Evolutionary conservation across 805 yeast species (phyloP).

Genomic region (Ogataea thermomethanolica): DNA sequence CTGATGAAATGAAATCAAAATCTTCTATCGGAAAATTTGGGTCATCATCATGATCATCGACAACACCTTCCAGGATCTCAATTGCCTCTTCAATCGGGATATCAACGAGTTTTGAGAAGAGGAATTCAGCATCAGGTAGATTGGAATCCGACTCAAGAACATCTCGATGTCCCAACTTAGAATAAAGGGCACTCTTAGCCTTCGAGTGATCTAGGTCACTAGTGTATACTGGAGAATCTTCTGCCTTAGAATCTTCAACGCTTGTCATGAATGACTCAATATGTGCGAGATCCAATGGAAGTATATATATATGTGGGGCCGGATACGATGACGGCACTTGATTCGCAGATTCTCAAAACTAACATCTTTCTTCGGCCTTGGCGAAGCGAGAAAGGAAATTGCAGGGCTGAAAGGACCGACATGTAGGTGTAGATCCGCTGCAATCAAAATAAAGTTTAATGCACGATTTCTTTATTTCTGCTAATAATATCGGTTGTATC

Average conservation of each 20-base stretch:
- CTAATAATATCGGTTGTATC: too few species aligned
- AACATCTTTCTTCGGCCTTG: too few species aligned
- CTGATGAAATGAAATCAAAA: slow-evolving; percentile 12
- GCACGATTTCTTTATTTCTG: too few species aligned
- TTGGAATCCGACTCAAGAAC: not conserved
- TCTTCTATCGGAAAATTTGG: slow-evolving; percentile 31
- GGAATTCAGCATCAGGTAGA: slow-evolving; percentile 6
- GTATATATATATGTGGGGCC: too few species aligned
- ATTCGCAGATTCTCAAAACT: too few species aligned
- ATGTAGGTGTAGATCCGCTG: too few species aligned
- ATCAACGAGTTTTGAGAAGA: slow-evolving; percentile 5
- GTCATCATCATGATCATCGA: slow-evolving; percentile 30
- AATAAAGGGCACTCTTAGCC: not conserved
- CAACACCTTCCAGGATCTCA: slow-evolving; percentile 26
- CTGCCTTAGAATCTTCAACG: not conserved
- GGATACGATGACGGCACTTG: too few species aligned
- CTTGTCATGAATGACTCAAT: not conserved
- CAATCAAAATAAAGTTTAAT: too few species aligned
- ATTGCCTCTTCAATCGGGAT: slow-evolving; percentile 25
- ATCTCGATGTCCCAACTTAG: slow-evolving; percentile 1
- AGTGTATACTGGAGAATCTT: not conserved
- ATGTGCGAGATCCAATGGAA: too few species aligned
- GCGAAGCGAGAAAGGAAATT: too few species aligned
- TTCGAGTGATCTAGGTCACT: not conserved
- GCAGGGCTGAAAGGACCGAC: too few species aligned